Evolutionary conservation across 2,329 filamentous ascomycete species (phyloP), one percentile per base, ranked within the genome.

Genomic region (Neonectria ditissima): DNA sequence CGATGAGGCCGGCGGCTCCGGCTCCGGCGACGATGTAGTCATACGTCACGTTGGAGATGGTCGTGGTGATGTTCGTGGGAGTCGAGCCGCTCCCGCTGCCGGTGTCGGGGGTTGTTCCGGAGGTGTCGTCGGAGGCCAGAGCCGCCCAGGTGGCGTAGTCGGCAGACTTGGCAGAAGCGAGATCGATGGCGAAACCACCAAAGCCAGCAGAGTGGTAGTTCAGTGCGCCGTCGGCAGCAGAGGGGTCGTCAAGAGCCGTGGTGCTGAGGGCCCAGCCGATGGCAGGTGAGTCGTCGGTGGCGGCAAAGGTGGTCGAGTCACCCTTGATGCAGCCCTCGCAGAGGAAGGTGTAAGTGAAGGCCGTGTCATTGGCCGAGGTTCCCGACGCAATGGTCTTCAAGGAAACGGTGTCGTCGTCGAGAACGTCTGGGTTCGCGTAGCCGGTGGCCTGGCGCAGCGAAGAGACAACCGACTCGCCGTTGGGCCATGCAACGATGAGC

Each of bases 1-100:
- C 83, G 53, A 81, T 79, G 39, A 90, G 84, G 55, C 89, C 89
- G 53, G 84, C 87, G 6, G 88, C 86, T 65, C 89, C 89, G n/a
- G 80, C 85, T 4, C 89, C 89, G 30, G 89, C 83, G 32, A 91
- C 81, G 55, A 91, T 87, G 77, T 90, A 91, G 74, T 91, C 88
- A 69, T 85, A 89, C 0, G 83, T 74, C 20, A 65, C 62, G 45
- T 71, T 73, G 2, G 71, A 74, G 45, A 74, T 65, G 0, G 77
- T 73, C 1, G 76, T 80, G 0, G 77, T 74, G 13, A 79, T 69
- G 44, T 74, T 75, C 1, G 62, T 57, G 1, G 65, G 18, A 16
- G 63, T 50, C n/a, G 63, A 50, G 4, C 65, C 76, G 1, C 77
- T 77, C 8, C 70, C 69, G 6, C 74, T 72, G 2, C 75, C 64